phyloP scores from a whole-genome alignment of 2,329 filamentous ascomycete species.

The Pseudogymnoascus sp. region DNA sequence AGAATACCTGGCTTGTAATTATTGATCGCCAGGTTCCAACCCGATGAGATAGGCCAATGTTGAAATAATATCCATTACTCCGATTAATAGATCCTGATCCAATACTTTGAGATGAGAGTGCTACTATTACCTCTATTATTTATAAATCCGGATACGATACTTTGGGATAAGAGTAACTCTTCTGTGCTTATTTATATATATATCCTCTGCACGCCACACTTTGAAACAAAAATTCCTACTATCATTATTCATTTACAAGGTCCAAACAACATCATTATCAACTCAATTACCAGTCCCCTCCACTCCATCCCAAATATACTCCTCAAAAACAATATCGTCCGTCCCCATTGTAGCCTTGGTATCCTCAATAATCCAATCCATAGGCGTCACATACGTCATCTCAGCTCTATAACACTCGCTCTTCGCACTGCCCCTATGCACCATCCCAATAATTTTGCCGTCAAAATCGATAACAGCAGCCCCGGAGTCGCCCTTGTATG shows the following conservation, averaged over 20 bases:
- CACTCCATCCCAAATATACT: neutral
- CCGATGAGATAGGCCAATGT: neutral
- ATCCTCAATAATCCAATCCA: slow-evolving; percentile 2
- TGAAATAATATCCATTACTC: neutral
- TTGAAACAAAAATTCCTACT: neutral
- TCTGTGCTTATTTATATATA: neutral
- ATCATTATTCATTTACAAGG: neutral
- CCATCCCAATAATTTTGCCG: neutral
- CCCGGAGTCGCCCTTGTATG: neutral
- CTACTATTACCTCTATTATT: neutral
- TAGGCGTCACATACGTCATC: slow-evolving; percentile 1
- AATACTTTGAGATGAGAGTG: neutral
- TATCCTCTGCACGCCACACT: neutral
- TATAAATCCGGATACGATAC: neutral
- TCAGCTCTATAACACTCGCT: neutral
- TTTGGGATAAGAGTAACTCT: neutral
- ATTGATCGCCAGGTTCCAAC: neutral
- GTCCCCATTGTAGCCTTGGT: neutral
- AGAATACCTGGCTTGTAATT: neutral
- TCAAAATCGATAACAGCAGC: neutral
- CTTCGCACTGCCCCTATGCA: neutral
- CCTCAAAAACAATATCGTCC: neutral
- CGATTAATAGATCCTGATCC: neutral
- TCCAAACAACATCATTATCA: neutral
- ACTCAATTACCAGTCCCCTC: neutral